Conservation (phyloP, 805 yeast genomes). For the Scheffersomyces spartinae region DNA sequence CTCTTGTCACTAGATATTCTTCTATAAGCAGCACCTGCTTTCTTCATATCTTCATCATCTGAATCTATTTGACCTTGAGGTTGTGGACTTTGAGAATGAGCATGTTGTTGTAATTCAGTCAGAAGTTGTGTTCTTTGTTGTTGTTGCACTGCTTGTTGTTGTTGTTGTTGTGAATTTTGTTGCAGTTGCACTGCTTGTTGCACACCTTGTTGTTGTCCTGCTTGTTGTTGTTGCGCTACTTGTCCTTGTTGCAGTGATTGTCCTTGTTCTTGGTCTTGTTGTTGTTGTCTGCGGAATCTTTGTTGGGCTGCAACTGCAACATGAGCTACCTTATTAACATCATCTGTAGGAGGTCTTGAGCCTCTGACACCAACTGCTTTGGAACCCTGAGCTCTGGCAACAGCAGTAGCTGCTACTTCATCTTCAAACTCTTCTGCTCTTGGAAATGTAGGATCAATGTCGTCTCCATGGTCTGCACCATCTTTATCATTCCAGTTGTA, state of each 20-base stretch:
- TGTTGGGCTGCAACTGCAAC: too few relatives aligned
- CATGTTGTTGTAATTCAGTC: slow-evolving; percentile 5
- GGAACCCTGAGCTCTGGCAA: slow-evolving; percentile 13
- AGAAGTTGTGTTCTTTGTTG: slow-evolving; percentile 2
- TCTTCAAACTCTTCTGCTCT: slow-evolving; percentile 10
- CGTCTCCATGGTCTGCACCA: slow-evolving; percentile 8
- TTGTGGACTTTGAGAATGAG: slow-evolving; percentile 4
- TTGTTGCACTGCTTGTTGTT: slow-evolving; percentile 6
- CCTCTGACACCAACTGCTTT: too few relatives aligned
- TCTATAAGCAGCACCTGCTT: slow-evolving; percentile 12
- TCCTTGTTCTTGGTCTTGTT: slow-evolving; percentile 1
- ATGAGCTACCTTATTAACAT: too few relatives aligned
- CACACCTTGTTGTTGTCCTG: background rate
- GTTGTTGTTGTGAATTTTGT: slow-evolving; percentile 4
- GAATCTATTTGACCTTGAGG: slow-evolving; percentile 2
- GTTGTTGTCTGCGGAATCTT: too few relatives aligned
- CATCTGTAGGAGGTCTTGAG: too few relatives aligned
- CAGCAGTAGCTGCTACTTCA: slow-evolving; percentile 14
- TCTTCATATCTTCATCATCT: slow-evolving; percentile 3
- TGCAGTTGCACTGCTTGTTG: slow-evolving; percentile 7
- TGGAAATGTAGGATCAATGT: slow-evolving; percentile 20
- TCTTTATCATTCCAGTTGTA: slow-evolving; percentile 11
- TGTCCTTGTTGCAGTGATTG: slow-evolving; percentile 2
- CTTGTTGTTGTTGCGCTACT: slow-evolving; percentile 1
- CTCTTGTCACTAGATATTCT: slow-evolving; percentile 60